Base-by-base conservation (phyloP, 2,329 filamentous ascomycete species). In the Penicillium sp. region DNA sequence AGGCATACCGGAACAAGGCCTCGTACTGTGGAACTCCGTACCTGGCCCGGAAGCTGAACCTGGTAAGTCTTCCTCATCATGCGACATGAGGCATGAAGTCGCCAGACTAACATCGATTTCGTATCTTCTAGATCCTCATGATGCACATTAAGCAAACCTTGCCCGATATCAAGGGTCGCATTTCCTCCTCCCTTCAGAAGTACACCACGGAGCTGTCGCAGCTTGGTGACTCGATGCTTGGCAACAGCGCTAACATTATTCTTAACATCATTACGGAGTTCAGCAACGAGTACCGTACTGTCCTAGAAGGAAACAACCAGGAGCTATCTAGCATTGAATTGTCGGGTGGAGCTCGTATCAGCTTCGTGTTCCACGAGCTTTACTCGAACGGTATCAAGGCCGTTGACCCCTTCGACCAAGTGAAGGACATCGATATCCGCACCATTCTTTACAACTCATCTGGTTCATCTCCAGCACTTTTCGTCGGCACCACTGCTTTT, bases 131-230 rank as follows among this genome's bases (percentile, higher is more conserved):
- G 83, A 98, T 99, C 72, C 84, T 99, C 67, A 98, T 99, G 93
- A 99, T 99, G 95, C 95, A 99, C 81, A 99, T 99, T 82, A 99
- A 99, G 80, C 93, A 99, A 81, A 99, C 95, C 1, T 85, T 99
- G 14, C 95, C 95, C 42, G 95, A 99, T 73, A 99, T 99, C 82
- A 99, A 99, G 81, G 91, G 90, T 14, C 90, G 96, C 62, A 99
- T 99, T 68, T 86, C 90, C n/a, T 90, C 90, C 65, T 97, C 93
- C 14, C 82, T 99, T 58, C 89, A 93, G 73, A 99, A 99, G 75
- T 99, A 99, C 77, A 82, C 85, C 4, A 78, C 86, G 43, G 95
- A 99, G 76, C 84, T 99, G 22, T 81, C 86, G 55, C 87, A 88
- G 60, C 83, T 99, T 13, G 95, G 96, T 22, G 93, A 96, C 62